phyloP scores from a whole-genome alignment of 2,329 filamentous ascomycete genomes.

The Colletotrichum neosansevieriae region DNA sequence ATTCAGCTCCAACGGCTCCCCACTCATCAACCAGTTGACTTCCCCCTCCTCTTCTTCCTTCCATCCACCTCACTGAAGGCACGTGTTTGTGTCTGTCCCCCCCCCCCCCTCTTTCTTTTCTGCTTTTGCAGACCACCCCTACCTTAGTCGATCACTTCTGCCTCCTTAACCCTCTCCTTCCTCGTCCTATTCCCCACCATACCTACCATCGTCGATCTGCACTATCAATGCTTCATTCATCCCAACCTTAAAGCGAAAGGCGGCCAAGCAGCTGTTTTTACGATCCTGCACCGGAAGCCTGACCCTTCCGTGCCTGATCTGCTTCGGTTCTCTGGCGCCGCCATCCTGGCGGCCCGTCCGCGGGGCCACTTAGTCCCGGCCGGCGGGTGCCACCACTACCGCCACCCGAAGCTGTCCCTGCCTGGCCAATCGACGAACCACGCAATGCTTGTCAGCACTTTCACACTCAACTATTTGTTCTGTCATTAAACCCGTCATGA shows the following conservation, averaged over 20 bases:
- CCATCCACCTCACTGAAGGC: no score
- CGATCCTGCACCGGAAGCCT: conserved; percentile 44
- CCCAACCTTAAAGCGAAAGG: conserved; percentile 11
- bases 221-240: conserved; percentile 10
- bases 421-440: conserved; percentile 3
- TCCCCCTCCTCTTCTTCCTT: conserved; percentile 17
- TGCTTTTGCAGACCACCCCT: background rate
- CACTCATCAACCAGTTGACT: conserved; percentile 39
- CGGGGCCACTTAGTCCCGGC: conserved; percentile 26
- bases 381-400: conserved; percentile 9
- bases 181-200: background rate
- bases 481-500: background rate
- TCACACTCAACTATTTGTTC: background rate
- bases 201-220: conserved; percentile 1
- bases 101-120: no score
- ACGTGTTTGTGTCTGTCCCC: no score
- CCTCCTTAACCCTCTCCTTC: background rate
- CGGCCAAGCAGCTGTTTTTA: conserved; percentile 41
- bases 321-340: conserved; percentile 9
- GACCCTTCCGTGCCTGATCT: conserved; percentile 41
- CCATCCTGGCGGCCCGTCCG: conserved; percentile 25
- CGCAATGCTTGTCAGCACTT: background rate
- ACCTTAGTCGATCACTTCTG: background rate
- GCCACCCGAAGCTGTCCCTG: background rate
- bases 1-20: conserved; percentile 13